Evolutionary conservation across 2,329 filamentous ascomycete species (phyloP), one percentile per base, ranked within the genome.

Genomic region (Phoma herbarum): DNA sequence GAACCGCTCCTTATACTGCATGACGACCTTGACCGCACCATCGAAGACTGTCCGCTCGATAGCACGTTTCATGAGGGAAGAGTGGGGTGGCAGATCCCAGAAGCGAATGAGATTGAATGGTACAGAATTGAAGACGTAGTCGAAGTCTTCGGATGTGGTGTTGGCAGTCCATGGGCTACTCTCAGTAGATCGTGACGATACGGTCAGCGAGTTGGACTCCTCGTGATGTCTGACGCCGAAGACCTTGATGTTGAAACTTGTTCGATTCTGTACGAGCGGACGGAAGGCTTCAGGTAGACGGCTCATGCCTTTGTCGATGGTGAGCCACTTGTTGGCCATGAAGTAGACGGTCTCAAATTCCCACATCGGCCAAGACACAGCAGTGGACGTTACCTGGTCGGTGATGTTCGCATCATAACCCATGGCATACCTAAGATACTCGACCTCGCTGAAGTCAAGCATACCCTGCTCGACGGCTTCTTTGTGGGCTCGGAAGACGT

Each of bases 1-100:
- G 75, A 84, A 84, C 4, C 88, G 85, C 0, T 86, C 84, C 46
- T 82, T 77, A 77, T 88, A 91, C 69, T 89, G 86, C 8, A 90
- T 81, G 0, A 87, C 85, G 0, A 90, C 82, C 72, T 84, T 83
- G 64, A 80, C 83, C 1, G 76, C 69, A 12, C 76, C 77, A 8
- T 75, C 69, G 66, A 82, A 83, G 60, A 81, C 80, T 23, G 82
- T 72, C 25, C 73, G 70, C 16, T 70, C 64, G 61, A 83, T 82
- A 2, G 81, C 80, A 11, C 78, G 79, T 46, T 67, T 70, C 10
- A 83, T 73, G 1, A 82, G 72, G n/a, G 76, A 76, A 16, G 80
- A 80, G 67, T 82, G 82, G 0, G 69, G 69, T 0, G 85, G 84
- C 0, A 89, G 75, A 4, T 83, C 76, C 85, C 86, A 88, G 43